These are phyloP conservation scores for Stereocaulon alpinum DNA, from an alignment of 495 filamentous ascomycete species.

Conservation along the genomic window DNA sequence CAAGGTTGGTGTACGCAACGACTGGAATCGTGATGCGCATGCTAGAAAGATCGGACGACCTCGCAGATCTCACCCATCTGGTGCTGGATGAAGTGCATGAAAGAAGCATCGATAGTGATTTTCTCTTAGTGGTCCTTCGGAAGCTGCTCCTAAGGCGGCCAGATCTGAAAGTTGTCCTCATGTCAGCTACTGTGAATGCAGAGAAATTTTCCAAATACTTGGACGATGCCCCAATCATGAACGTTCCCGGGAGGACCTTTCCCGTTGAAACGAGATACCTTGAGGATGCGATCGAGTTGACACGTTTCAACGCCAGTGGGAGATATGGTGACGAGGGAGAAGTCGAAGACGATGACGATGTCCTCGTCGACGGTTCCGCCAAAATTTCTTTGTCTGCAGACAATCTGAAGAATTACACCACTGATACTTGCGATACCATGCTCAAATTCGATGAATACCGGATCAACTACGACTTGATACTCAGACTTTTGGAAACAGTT, in stretches of 20 bases:
- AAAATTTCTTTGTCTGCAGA: slow-evolving; percentile 17
- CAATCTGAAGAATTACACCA: slow-evolving; percentile 46
- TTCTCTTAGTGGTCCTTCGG: slow-evolving; percentile 80
- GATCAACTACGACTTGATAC: slow-evolving; percentile 74
- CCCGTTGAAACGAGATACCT: slow-evolving; percentile 80
- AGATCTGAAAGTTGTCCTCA: slow-evolving; percentile 75
- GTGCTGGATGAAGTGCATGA: slow-evolving; percentile 64
- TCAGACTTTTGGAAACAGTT: slow-evolving; percentile 61
- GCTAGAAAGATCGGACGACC: slow-evolving; percentile 77
- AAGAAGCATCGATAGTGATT: slow-evolving; percentile 88
- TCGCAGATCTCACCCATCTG: slow-evolving; percentile 82
- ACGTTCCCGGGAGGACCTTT: slow-evolving; percentile 85
- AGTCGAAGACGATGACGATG: slow-evolving; percentile 44
- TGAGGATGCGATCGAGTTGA: slow-evolving; percentile 82
- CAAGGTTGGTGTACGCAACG: slow-evolving; percentile 74
- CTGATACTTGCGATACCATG: slow-evolving; percentile 61
- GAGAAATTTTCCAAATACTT: slow-evolving; percentile 84
- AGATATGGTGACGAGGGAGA: slow-evolving; percentile 24
- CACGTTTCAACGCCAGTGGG: slow-evolving; percentile 46
- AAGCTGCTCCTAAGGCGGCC: slow-evolving; percentile 62
- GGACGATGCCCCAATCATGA: slow-evolving; percentile 69
- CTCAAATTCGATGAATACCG: slow-evolving; percentile 73
- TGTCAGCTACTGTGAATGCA: slow-evolving; percentile 94
- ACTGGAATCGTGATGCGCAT: slow-evolving; percentile 93
- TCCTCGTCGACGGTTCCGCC: neutral